Conservation (phyloP, 176 grass and related monocot genomes). For the Ensete ventricosum region DNA sequence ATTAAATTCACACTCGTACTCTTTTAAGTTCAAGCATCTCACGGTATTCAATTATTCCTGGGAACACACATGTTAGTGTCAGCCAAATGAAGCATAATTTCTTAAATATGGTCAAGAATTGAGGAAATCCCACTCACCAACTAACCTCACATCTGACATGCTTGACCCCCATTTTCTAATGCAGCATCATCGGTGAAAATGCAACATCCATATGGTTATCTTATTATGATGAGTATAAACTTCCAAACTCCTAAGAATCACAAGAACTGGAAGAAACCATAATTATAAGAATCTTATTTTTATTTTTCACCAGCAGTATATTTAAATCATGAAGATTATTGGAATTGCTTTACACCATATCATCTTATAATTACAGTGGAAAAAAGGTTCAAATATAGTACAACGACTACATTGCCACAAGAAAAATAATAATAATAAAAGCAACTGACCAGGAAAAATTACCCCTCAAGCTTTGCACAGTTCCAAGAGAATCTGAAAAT, state of each 20-base stretch:
- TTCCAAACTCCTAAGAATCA: neutral
- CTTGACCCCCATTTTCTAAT: neutral
- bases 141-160: neutral
- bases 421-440: neutral
- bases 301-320: neutral
- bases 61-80: too few relatives aligned
- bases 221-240: neutral
- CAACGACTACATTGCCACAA: neutral
- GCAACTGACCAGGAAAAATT: neutral
- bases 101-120: too few relatives aligned
- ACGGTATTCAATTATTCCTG: too few relatives aligned
- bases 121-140: neutral
- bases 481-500: conserved; percentile 39
- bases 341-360: neutral
- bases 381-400: conserved; percentile 2
- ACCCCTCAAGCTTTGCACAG: conserved; percentile 37
- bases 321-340: neutral
- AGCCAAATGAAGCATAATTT: too few relatives aligned
- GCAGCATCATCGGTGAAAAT: too few relatives aligned
- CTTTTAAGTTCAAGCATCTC: too few relatives aligned
- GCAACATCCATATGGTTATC: neutral
- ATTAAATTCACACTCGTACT: too few relatives aligned
- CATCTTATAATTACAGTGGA: neutral
- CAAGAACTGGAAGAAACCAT: neutral
- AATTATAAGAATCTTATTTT: too few relatives aligned